Conservation (phyloP, 305 asterid species). For the Andrographis paniculata region DNA sequence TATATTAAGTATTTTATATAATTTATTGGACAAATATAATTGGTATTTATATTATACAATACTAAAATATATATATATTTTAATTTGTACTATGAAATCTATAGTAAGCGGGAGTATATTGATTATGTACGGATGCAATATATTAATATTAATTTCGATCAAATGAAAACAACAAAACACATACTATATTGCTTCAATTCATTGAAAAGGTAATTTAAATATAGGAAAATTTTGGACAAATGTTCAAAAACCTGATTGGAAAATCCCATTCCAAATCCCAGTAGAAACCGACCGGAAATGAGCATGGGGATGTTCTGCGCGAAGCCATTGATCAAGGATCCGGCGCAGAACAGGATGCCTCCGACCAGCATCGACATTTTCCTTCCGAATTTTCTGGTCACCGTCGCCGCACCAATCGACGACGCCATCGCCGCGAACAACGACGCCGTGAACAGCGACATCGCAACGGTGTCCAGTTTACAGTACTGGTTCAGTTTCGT, state of each 20-base stretch:
- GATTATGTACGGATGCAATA: no score
- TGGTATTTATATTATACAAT: no score
- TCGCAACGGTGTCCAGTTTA: background rate
- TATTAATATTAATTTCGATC: no score
- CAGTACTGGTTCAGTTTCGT: conserved; percentile 26
- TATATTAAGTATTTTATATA: no score
- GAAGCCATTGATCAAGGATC: conserved; percentile 50
- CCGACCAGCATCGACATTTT: conserved; percentile 56
- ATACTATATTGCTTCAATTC: no score
- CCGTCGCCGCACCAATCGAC: conserved; percentile 45
- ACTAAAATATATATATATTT: no score
- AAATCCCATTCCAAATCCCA: conserved; percentile 62
- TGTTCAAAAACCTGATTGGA: conserved; percentile 59
- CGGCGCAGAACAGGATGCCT: conserved; percentile 50
- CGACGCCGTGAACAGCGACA: background rate
- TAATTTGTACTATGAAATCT: no score
- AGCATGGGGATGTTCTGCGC: conserved; percentile 50
- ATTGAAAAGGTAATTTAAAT: no score
- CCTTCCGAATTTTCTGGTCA: conserved; percentile 48
- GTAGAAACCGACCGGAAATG: conserved; percentile 50
- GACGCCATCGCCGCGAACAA: conserved; percentile 36
- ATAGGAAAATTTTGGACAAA: no score
- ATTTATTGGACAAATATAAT: no score
- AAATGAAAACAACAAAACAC: no score
- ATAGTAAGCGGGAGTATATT: no score